A percentile compares a stretch with the other conserved stretches of the same genome.
Conservation (phyloP, 164 flowering plant species). For the Tetracentron sinense region DNA sequence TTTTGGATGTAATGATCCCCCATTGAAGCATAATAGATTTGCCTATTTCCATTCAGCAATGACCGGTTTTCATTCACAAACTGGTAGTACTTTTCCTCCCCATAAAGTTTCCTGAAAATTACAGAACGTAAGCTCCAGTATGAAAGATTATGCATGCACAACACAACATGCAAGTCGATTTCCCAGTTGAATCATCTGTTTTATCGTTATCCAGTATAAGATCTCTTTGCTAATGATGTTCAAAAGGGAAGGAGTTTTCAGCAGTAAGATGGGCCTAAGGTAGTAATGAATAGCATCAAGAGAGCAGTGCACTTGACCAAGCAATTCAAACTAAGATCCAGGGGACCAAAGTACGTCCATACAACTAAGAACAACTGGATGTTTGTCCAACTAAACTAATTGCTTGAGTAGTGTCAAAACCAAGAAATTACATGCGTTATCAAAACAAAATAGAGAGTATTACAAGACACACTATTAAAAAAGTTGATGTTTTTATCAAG, state of each 20-base stretch:
- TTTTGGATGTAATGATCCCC: neutral
- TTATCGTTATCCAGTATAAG: neutral
- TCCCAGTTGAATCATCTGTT: neutral
- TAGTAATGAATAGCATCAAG: too few species aligned
- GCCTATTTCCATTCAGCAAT: constrained; percentile 11
- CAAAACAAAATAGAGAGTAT: too few species aligned
- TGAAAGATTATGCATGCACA: neutral
- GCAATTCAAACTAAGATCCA: too few species aligned
- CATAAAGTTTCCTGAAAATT: constrained; percentile 43
- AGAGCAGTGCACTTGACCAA: too few species aligned
- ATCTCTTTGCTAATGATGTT: neutral
- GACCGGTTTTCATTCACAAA: constrained; percentile 23
- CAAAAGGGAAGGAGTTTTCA: neutral
- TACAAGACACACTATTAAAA: too few species aligned
- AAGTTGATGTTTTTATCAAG: too few species aligned
- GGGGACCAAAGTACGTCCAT: too few species aligned
- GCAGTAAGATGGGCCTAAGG: too few species aligned
- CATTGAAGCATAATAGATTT: constrained; percentile 12
- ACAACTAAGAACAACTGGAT: too few species aligned
- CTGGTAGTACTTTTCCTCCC: constrained; percentile 41
- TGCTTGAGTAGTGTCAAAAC: too few species aligned
- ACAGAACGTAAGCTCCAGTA: neutral
- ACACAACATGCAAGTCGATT: neutral
- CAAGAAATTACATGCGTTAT: too few species aligned
- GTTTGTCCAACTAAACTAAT: too few species aligned